Conservation (phyloP, 2,329 filamentous ascomycete species). For the Trichoderma lentiforme region DNA sequence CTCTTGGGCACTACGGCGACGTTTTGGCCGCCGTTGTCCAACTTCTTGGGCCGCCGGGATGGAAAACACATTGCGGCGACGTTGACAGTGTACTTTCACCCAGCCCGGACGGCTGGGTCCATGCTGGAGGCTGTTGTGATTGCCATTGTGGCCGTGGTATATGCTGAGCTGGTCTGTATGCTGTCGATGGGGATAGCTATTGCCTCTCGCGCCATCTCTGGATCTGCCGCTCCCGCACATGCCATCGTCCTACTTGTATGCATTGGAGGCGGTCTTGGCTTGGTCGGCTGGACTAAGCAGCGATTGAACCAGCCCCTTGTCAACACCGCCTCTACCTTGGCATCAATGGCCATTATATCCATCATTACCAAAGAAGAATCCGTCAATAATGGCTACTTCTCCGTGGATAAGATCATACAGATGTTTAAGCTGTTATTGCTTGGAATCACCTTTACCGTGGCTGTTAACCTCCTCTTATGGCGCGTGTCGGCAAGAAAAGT, state of each 20-base stretch:
- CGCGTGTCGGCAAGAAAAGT: slow-evolving; percentile 72
- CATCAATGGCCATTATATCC: slow-evolving; percentile 84
- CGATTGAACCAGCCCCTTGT: slow-evolving; percentile 73
- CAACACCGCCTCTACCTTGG: slow-evolving; percentile 79
- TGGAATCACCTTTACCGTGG: slow-evolving; percentile 68
- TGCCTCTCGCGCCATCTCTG: slow-evolving; percentile 65
- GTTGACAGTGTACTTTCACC: slow-evolving; percentile 92
- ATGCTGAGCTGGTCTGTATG: slow-evolving; percentile 65
- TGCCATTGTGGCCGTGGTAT: slow-evolving; percentile 73
- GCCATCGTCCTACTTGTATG: slow-evolving; percentile 77
- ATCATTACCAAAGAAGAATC: slow-evolving; percentile 88
- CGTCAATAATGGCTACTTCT: slow-evolving; percentile 78
- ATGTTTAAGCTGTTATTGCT: slow-evolving; percentile 81
- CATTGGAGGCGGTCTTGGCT: slow-evolving; percentile 79
- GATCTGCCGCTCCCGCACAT: slow-evolving; percentile 70
- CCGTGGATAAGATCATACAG: slow-evolving; percentile 75
- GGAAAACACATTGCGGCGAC: slow-evolving; percentile 94
- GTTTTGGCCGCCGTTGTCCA: slow-evolving; percentile 70
- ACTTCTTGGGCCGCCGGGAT: slow-evolving; percentile 76
- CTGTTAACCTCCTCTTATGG: slow-evolving; percentile 74
- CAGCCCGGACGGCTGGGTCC: slow-evolving; percentile 78
- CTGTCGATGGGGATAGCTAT: slow-evolving; percentile 87
- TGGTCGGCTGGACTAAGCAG: slow-evolving; percentile 86
- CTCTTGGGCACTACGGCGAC: slow-evolving; percentile 82
- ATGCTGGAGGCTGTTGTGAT: slow-evolving; percentile 84